These are phyloP conservation scores for Lactuca sativa DNA, from an alignment of 129 eudicot species.

Conservation along the genomic window DNA sequence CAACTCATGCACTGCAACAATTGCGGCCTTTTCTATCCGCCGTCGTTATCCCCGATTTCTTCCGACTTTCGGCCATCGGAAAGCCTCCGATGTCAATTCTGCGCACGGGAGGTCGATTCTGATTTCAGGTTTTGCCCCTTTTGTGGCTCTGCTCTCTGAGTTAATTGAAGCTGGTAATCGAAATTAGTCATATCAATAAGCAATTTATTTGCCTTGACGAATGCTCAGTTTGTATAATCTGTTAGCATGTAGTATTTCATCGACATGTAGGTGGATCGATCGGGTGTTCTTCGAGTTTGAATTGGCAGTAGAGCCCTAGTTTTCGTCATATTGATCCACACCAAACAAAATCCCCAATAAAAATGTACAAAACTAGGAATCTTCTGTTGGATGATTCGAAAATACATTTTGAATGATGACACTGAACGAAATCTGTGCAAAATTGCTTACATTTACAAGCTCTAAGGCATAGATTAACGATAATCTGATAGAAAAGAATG, in stretches of 20 bases:
- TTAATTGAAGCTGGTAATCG: not conserved
- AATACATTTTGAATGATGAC: not conserved
- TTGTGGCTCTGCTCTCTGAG: slow-evolving; percentile 66
- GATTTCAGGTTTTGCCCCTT: slow-evolving; percentile 73
- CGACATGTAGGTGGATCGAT: not conserved
- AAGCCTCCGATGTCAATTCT: slow-evolving; percentile 45
- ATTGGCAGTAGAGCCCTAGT: not conserved
- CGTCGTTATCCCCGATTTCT: slow-evolving; percentile 41
- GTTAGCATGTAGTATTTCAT: not conserved
- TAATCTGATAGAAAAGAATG: too few relatives aligned
- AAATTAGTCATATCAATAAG: not conserved
- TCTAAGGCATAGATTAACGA: too few relatives aligned
- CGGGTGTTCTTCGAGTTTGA: not conserved
- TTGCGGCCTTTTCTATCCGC: slow-evolving; percentile 75
- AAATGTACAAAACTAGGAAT: not conserved
- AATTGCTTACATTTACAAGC: not conserved
- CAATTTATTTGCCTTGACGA: not conserved
- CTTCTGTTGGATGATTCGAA: not conserved
- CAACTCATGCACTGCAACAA: slow-evolving; percentile 60
- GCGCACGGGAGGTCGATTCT: slow-evolving; percentile 46
- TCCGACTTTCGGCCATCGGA: slow-evolving; percentile 25
- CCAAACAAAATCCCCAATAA: not conserved
- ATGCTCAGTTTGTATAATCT: not conserved
- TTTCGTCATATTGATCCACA: not conserved
- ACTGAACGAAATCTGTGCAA: not conserved